phyloP scores from a whole-genome alignment of 2,329 filamentous ascomycete genomes.

The Bisporella sp. region DNA sequence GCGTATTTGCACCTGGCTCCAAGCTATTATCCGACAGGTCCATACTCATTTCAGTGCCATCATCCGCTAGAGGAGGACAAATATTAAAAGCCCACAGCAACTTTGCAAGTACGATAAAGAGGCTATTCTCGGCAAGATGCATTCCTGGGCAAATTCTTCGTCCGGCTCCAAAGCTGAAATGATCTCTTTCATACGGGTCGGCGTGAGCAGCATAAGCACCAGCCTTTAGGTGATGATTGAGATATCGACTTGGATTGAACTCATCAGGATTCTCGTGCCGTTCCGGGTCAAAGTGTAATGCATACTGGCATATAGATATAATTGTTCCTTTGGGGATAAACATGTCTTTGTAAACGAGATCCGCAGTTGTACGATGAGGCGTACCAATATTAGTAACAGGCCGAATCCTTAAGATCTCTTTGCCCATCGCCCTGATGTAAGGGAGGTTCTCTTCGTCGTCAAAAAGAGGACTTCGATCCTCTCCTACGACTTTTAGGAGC shows the following conservation, averaged over 20 bases:
- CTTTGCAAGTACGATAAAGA: neutral
- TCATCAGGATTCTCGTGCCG: conserved; percentile 28
- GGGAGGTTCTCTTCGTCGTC: conserved; percentile 35
- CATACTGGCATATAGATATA: conserved; percentile 32
- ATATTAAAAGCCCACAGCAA: conserved; percentile 9
- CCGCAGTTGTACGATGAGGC: conserved; percentile 22
- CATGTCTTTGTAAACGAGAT: conserved; percentile 27
- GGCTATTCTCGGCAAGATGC: conserved; percentile 25
- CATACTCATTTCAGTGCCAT: too few species aligned
- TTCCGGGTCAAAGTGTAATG: conserved; percentile 26
- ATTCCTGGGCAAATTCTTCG: conserved; percentile 49
- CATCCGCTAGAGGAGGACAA: too few species aligned
- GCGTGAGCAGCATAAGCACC: too few species aligned
- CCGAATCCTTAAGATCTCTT: conserved; percentile 36
- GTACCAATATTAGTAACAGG: conserved; percentile 30
- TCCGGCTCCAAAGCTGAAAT: conserved; percentile 29
- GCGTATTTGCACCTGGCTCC: too few species aligned
- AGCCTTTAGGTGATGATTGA: neutral
- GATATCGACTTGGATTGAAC: neutral
- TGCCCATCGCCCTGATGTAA: conserved; percentile 37
- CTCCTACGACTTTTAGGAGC: neutral
- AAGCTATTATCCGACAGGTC: too few species aligned
- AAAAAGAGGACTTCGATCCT: conserved; percentile 28
- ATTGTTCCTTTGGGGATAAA: conserved; percentile 36
- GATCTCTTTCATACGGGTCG: conserved; percentile 17